A percentile compares a stretch with the other conserved stretches of the same genome.
Conservation (phyloP, 2,329 filamentous ascomycete species). For the Thelonectria discophora region DNA sequence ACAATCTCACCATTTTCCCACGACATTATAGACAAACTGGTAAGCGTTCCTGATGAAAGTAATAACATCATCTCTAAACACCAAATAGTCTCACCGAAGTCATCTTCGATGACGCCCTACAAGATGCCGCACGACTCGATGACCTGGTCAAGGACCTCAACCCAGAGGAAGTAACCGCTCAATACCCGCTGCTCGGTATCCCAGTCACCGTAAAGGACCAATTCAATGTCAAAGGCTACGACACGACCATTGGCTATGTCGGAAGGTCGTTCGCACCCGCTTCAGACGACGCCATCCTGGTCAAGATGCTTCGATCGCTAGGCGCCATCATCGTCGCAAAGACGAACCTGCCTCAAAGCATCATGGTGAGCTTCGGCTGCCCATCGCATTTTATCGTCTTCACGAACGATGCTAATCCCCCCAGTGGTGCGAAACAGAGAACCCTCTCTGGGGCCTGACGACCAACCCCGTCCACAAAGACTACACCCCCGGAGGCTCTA, state of each 20-base stretch:
- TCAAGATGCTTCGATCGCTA: slow-evolving; percentile 56
- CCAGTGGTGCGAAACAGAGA: slow-evolving; percentile 43
- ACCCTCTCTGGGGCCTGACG: slow-evolving; percentile 43
- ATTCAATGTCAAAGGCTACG: slow-evolving; percentile 66
- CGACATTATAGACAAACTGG: slow-evolving; percentile 23
- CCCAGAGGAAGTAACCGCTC: not conserved
- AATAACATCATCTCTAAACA: not conserved
- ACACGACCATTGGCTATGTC: slow-evolving; percentile 68
- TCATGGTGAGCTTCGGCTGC: slow-evolving; percentile 28
- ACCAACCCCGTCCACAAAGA: slow-evolving; percentile 30
- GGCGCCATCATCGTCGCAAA: slow-evolving; percentile 64
- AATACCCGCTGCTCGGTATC: slow-evolving; percentile 35
- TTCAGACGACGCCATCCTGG: slow-evolving; percentile 56
- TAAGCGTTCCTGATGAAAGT: not conserved
- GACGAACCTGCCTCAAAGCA: slow-evolving; percentile 49
- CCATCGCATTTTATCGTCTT: no score
- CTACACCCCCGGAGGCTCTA: slow-evolving; percentile 42
- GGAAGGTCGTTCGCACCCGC: slow-evolving; percentile 59
- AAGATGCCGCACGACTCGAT: slow-evolving; percentile 30
- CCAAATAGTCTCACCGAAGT: slow-evolving; percentile 25
- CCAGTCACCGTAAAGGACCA: slow-evolving; percentile 61
- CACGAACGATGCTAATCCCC: not conserved
- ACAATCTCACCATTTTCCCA: not conserved
- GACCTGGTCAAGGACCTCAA: slow-evolving; percentile 21
- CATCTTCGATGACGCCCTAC: slow-evolving; percentile 32